Conservation (phyloP, 2,329 filamentous ascomycete genomes). For the Orbilia oligospora region DNA sequence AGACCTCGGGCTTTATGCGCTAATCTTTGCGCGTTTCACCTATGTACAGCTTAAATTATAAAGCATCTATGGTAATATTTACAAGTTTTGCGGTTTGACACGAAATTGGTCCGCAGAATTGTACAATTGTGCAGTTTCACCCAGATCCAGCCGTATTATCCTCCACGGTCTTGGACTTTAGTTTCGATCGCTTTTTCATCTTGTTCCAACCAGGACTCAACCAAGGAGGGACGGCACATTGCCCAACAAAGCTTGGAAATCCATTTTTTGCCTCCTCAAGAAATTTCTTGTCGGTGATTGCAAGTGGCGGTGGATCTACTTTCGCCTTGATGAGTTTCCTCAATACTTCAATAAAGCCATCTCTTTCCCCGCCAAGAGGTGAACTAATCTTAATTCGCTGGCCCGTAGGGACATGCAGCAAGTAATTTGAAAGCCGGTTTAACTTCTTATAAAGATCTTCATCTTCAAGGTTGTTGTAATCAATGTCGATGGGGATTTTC, state of each 20-base stretch:
- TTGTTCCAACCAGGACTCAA: slow-evolving; percentile 33
- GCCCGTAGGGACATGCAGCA: slow-evolving; percentile 48
- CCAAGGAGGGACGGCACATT: slow-evolving; percentile 54
- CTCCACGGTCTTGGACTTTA: background rate
- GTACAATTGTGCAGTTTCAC: too few relatives aligned
- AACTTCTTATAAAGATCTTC: slow-evolving; percentile 32
- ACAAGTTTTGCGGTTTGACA: background rate
- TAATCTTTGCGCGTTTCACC: background rate
- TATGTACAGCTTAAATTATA: background rate
- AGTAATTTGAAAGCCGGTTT: slow-evolving; percentile 36
- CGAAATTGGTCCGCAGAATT: background rate
- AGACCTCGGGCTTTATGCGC: background rate
- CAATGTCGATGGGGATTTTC: slow-evolving; percentile 51
- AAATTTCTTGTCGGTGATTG: slow-evolving; percentile 47
- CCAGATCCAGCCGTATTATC: background rate
- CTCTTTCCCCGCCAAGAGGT: background rate
- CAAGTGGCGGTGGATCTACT: slow-evolving; percentile 49
- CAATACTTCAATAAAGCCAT: slow-evolving; percentile 54
- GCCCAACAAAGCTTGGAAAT: slow-evolving; percentile 53
- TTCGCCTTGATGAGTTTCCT: slow-evolving; percentile 50
- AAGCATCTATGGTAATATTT: background rate
- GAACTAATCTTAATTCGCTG: slow-evolving; percentile 42
- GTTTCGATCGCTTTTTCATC: slow-evolving; percentile 2
- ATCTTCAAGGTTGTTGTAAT: slow-evolving; percentile 43
- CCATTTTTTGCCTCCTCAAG: slow-evolving; percentile 52